These are phyloP conservation scores for Porpolomopsis calyptriformis DNA, from an alignment of 768 basidiomycete species.

Conservation along the genomic window DNA sequence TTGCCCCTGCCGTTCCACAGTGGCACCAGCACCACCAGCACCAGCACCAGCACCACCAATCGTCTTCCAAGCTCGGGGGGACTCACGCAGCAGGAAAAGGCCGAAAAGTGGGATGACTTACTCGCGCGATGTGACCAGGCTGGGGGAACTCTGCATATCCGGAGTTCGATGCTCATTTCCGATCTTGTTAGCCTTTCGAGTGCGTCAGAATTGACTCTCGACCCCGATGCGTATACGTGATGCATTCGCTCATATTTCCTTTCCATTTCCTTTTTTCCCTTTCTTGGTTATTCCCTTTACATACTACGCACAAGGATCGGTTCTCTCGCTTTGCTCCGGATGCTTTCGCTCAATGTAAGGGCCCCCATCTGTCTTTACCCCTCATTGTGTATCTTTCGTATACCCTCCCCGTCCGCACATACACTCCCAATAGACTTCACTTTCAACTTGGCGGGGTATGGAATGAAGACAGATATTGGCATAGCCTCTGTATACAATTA, in stretches of 20 bases:
- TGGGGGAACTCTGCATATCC: constrained; percentile 63
- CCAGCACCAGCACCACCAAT: constrained; percentile 5
- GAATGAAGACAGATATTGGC: too few species aligned
- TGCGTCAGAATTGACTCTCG: not conserved
- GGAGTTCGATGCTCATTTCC: constrained; percentile 32
- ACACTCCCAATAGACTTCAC: too few species aligned
- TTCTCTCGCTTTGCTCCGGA: not conserved
- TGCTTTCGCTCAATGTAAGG: not conserved
- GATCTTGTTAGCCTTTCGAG: constrained; percentile 31
- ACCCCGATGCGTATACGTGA: not conserved
- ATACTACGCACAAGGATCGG: not conserved
- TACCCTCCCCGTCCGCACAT: too few species aligned
- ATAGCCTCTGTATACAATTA: too few species aligned
- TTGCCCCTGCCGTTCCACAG: too few species aligned
- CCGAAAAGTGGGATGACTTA: constrained; percentile 59
- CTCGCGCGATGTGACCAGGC: constrained; percentile 55
- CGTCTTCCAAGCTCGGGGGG: constrained; percentile 39
- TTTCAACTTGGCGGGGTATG: too few species aligned
- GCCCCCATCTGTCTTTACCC: too few species aligned
- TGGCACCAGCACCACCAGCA: too few species aligned
- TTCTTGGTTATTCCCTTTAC: too few species aligned
- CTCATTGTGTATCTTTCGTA: too few species aligned
- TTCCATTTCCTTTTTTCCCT: not conserved
- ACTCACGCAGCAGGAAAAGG: constrained; percentile 62
- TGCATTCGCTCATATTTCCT: not conserved